Base-by-base conservation (phyloP, 1,284 basidiomycete species). In the Boletus hoseneyae region DNA sequence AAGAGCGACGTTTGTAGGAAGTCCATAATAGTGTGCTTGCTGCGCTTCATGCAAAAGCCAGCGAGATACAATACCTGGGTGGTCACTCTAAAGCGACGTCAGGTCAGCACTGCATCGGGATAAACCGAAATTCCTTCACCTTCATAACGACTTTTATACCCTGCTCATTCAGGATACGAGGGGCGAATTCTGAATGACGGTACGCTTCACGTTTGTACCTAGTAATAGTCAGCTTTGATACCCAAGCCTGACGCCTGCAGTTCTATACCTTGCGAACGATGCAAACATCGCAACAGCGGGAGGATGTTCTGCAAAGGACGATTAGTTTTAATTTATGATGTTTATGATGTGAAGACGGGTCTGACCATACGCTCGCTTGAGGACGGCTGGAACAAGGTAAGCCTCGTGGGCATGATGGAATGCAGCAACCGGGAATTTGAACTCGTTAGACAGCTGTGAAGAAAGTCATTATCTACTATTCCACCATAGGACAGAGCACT, bases 381-480 rank as follows among this genome's bases (percentile, higher is more conserved):
- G 72, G 3, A 90, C 67, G 34, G 83, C 83, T 1, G 91, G 89
- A 19, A 93, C 85, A 15, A 95, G 80, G 64, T 90, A 95, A 0
- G 92, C 83, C 65, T 93, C 90, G 57, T 85, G 83, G 0, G 93
- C 91, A 61, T 95, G 92, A 66, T 95, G 93, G 68, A 95, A 88
- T 2, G 85, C 83, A 2, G 89, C 84, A 47, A 92, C 78, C 5
- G 83, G 78, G 69, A 93, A 93, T 60, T 86, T 73, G 77, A 93
- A 96, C 67, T 87, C 85, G 55, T 85, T 83, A 21, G 83, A 78
- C 40, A 87, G 68, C 83, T 86, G 30, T 8, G 3, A 50, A 37
- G n/a, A 48, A 32, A 4, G 39, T 50, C 18, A 46, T 2, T 4
- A 11, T 39, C 21, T 23, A 16, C 33, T 8, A 34, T 15, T 39